Evolutionary conservation across 2,329 filamentous ascomycete species (phyloP).

Genomic region (Aspergillus sp.): DNA sequence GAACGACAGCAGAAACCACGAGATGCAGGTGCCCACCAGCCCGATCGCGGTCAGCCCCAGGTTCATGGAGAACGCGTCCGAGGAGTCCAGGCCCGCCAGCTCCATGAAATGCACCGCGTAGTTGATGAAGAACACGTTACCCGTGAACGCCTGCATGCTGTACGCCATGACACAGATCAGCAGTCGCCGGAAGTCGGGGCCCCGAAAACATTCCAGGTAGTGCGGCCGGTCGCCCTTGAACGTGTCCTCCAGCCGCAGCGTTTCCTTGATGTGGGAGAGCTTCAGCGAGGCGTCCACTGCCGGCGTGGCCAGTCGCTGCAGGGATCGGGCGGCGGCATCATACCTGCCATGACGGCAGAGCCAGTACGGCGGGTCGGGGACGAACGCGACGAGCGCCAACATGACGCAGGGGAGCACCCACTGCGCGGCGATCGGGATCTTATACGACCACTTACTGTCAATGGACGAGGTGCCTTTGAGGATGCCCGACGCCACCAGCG

Average conservation of each 20-base stretch:
- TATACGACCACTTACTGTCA: conserved; percentile 17
- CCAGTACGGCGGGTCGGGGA: conserved; percentile 27
- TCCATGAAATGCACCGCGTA: conserved; percentile 34
- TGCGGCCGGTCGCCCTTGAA: conserved; percentile 11
- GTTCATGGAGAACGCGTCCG: conserved; percentile 31
- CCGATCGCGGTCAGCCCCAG: conserved; percentile 43
- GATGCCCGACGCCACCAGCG: conserved; percentile 31
- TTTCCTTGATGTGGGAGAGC: conserved; percentile 28
- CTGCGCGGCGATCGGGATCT: conserved; percentile 25
- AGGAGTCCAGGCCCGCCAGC: conserved; percentile 27
- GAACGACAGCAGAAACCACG: conserved; percentile 39
- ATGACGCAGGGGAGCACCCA: conserved; percentile 23
- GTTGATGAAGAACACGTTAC: conserved; percentile 27
- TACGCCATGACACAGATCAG: conserved; percentile 27
- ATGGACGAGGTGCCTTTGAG: conserved; percentile 21
- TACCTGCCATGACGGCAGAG: conserved; percentile 19
- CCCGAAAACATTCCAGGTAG: conserved; percentile 27
- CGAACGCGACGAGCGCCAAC: conserved; percentile 18
- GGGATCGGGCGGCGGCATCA: conserved; percentile 15
- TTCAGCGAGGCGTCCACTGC: conserved; percentile 17
- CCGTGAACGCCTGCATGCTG: conserved; percentile 28
- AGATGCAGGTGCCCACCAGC: conserved; percentile 40
- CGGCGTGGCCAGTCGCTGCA: conserved; percentile 18
- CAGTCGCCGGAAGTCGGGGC: conserved; percentile 25
- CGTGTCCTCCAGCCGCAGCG: conserved; percentile 22